Evolutionary conservation across 1,139 yeast genomes (phyloP), one percentile per base, ranked within the genome.

Genomic region (Spencermartinsiella ligniputridi): DNA sequence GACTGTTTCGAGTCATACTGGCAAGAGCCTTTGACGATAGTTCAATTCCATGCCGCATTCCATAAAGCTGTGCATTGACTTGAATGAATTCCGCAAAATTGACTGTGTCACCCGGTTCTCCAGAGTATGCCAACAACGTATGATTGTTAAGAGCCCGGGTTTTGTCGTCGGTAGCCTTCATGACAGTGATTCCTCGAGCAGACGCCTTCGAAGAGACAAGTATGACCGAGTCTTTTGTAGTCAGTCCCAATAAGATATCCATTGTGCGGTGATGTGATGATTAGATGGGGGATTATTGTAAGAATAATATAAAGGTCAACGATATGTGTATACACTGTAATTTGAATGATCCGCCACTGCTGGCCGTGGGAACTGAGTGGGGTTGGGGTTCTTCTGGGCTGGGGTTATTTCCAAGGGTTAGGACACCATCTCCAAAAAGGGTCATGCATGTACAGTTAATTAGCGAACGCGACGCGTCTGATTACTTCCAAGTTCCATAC

Each of bases 31-130:
- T 74, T 15, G 66, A 57, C 27, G 67, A 68, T 64, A 92, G 74
- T 60, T 89, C 97, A 50, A 75, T 72, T 53, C 83, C 83, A 63
- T 92, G 94, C 58, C 97, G 78, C 76, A 89, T 88, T 45, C 88
- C 80, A 63, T 86, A 83, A 52, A 92, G 75, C 66, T 87, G 95
- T 55, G 89, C 79, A 63, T 94, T 92, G 41, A 97, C 98, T 64
- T 87, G 95, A 51, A 89, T 78, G 62, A 82, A 87, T 62, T 92
- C 97, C 36, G 96, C 95, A 68, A 92, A 90, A 64, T 92, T 95
- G n/a, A 86, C 70, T 12, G 97, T 87, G 63, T 92, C 99, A 48
- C 98, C 98, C 3, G 97, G 77, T 64, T 92, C 98, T 46, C 99
- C 99, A 3, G 96, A 83, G 69, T 71, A 90, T 41, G 97, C 96